phyloP scores from a whole-genome alignment of 345 rosid species.

The Boechera retrofracta region DNA sequence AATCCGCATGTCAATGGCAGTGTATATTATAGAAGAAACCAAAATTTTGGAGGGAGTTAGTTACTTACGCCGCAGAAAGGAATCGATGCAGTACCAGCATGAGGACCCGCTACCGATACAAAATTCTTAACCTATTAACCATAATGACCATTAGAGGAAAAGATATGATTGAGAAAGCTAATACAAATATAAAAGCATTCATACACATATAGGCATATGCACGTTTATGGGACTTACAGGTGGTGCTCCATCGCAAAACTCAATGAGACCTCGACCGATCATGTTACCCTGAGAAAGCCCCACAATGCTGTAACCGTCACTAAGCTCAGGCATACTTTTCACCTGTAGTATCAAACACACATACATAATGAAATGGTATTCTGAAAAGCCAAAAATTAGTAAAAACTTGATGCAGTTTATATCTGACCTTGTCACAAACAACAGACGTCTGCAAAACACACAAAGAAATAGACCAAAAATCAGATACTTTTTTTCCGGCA shows the following conservation, averaged over 20 bases:
- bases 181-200: background rate
- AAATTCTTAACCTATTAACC: slow-evolving; percentile 75
- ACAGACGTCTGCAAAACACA: slow-evolving; percentile 64
- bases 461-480: background rate
- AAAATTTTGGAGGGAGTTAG: slow-evolving; percentile 12
- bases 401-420: slow-evolving; percentile 31
- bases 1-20: background rate
- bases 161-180: background rate
- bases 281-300: slow-evolving; percentile 93
- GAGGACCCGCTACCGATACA: slow-evolving; percentile 78
- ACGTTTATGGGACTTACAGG: slow-evolving; percentile 53
- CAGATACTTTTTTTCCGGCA: background rate
- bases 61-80: slow-evolving; percentile 82
- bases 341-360: slow-evolving; percentile 51
- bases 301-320: slow-evolving; percentile 72
- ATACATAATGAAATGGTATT: slow-evolving; percentile 6
- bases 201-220: background rate
- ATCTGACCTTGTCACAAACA: slow-evolving; percentile 85
- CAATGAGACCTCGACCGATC: slow-evolving; percentile 77
- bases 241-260: slow-evolving; percentile 88
- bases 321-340: slow-evolving; percentile 73
- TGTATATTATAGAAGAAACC: background rate
- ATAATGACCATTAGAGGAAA: background rate
- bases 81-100: slow-evolving; percentile 86
- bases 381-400: background rate